Percentiles rank a stretch among this genome's conserved stretches.
phyloP scores from a whole-genome alignment of 805 yeast species.

The Myxozyma neglecta region DNA sequence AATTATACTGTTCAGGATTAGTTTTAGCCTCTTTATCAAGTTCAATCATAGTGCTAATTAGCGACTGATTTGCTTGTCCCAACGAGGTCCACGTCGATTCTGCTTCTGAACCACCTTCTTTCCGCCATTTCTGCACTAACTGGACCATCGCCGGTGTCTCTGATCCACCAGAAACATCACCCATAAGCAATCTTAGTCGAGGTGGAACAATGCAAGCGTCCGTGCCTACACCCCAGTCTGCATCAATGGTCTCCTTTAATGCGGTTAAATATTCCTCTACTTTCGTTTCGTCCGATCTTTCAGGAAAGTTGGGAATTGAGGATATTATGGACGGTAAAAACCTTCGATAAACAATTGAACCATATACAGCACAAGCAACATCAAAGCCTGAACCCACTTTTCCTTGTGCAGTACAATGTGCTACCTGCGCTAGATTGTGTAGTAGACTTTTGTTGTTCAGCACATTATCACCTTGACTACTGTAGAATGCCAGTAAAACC shows the following conservation, averaged over 20 bases:
- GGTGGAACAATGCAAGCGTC: slow-evolving; percentile 64
- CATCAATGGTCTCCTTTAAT: slow-evolving; percentile 36
- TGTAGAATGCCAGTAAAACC: slow-evolving; percentile 56
- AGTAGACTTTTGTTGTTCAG: slow-evolving; percentile 40
- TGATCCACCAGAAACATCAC: slow-evolving; percentile 89
- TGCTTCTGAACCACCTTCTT: slow-evolving; percentile 42
- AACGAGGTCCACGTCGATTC: slow-evolving; percentile 54
- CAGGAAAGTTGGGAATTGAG: slow-evolving; percentile 34
- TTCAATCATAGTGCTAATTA: slow-evolving; percentile 51
- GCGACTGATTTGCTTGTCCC: slow-evolving; percentile 56
- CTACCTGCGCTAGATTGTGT: slow-evolving; percentile 83
- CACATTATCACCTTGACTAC: slow-evolving; percentile 38
- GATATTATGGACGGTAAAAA: slow-evolving; percentile 57
- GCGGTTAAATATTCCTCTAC: slow-evolving; percentile 16
- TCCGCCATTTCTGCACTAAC: slow-evolving; percentile 70
- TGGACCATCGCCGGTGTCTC: slow-evolving; percentile 90
- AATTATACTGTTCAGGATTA: slow-evolving; percentile 44
- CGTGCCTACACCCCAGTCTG: slow-evolving; percentile 60
- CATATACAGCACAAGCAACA: slow-evolving; percentile 92
- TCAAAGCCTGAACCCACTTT: slow-evolving; percentile 97
- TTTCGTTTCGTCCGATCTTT: slow-evolving; percentile 34
- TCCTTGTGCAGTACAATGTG: slow-evolving; percentile 92
- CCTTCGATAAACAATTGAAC: slow-evolving; percentile 79
- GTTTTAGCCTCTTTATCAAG: slow-evolving; percentile 42
- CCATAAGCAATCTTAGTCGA: slow-evolving; percentile 75